Conservation (phyloP, 2,329 filamentous ascomycete genomes). For the Cladophialophora exuberans region DNA sequence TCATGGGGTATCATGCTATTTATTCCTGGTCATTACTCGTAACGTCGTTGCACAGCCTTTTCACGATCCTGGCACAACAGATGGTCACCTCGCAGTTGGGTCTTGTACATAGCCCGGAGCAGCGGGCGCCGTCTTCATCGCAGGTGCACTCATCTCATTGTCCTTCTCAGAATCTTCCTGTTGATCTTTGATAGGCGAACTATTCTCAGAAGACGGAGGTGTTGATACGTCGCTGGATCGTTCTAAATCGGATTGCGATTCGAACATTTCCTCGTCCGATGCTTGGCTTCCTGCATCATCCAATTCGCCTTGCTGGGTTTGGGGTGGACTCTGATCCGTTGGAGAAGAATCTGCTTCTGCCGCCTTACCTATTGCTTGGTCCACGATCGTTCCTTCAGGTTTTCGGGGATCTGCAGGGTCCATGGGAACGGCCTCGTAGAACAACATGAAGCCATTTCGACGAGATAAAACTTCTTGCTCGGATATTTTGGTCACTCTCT, state of each 20-base stretch:
- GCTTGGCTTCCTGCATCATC: neutral
- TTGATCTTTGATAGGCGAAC: constrained; percentile 1
- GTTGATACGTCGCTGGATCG: neutral
- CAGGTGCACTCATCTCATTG: neutral
- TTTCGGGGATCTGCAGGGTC: neutral
- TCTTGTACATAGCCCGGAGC: neutral
- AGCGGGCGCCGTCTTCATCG: constrained; percentile 3
- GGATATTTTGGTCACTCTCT: constrained; percentile 74
- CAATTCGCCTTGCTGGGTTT: neutral
- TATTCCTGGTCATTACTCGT: constrained; percentile 1
- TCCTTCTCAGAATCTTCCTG: neutral
- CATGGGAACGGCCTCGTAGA: constrained; percentile 70
- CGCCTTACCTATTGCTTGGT: neutral
- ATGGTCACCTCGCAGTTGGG: neutral
- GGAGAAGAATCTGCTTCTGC: neutral
- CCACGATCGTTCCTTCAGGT: neutral
- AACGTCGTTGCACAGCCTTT: neutral
- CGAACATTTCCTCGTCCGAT: neutral
- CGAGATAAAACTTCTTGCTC: constrained; percentile 75
- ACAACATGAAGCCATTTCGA: constrained; percentile 92
- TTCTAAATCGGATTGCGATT: neutral
- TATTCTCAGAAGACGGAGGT: constrained; percentile 4
- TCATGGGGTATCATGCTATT: constrained; percentile 1
- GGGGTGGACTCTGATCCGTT: neutral
- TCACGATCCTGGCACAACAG: neutral